These are phyloP conservation scores for Naganishia albida DNA, from an alignment of 1,284 basidiomycete genomes.

Conservation along the genomic window DNA sequence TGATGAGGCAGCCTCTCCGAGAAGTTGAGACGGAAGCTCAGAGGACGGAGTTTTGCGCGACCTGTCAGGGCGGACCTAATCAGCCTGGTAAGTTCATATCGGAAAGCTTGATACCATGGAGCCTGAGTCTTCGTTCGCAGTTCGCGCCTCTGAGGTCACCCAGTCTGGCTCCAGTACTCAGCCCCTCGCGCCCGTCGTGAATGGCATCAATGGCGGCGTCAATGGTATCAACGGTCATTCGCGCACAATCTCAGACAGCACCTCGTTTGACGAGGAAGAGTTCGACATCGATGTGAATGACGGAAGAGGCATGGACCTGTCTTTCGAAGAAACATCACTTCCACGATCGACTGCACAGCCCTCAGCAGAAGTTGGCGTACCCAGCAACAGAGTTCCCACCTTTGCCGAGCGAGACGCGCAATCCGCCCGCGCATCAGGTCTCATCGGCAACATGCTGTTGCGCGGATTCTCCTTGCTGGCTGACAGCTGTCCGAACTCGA, in stretches of 20 bases:
- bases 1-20: conserved; percentile 51
- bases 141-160: neutral
- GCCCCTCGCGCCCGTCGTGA: neutral
- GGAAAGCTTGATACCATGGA: neutral
- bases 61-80: conserved; percentile 45
- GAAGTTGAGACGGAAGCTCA: conserved; percentile 38
- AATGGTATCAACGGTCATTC: conserved; percentile 24
- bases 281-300: conserved; percentile 5
- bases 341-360: neutral
- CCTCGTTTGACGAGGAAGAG: conserved; percentile 34
- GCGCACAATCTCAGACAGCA: conserved; percentile 36
- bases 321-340: conserved; percentile 1
- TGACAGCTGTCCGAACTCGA: conserved; percentile 44
- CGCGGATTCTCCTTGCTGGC: conserved; percentile 50
- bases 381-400: neutral
- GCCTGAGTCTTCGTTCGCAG: neutral
- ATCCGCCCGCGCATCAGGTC: conserved; percentile 32
- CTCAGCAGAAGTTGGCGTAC: neutral
- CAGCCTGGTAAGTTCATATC: neutral
- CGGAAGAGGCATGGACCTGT: conserved; percentile 5
- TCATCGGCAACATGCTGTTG: conserved; percentile 47
- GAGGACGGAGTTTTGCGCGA: conserved; percentile 52
- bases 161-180: neutral
- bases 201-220: conserved; percentile 16
- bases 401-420: conserved; percentile 23